Conservation (phyloP, 306 rosid genomes). For the Vigna angularis region DNA sequence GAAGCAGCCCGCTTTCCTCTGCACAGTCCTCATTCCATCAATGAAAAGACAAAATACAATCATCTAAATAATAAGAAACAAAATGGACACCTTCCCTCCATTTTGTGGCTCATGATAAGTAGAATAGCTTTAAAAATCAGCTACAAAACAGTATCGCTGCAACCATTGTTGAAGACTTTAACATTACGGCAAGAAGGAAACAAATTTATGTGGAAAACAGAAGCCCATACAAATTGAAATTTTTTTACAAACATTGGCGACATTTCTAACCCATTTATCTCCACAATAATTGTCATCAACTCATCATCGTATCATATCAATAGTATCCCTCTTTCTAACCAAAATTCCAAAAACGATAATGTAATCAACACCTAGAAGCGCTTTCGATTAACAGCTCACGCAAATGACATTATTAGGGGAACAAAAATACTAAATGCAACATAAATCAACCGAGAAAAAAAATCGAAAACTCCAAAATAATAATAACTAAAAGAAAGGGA, state of each 20-base stretch:
- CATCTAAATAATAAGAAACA: constrained; percentile 20
- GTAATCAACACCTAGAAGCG: not conserved
- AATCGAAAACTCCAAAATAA: not conserved
- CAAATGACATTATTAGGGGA: not conserved
- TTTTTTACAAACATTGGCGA: not conserved
- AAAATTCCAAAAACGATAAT: not conserved
- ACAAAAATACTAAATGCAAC: not conserved
- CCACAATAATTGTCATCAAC: not conserved
- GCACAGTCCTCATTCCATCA: not conserved
- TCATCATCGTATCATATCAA: not conserved
- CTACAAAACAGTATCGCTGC: not conserved
- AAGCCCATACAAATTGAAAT: constrained; percentile 12
- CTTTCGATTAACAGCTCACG: not conserved
- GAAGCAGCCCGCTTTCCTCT: not conserved
- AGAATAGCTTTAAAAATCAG: not conserved
- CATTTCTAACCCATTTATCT: constrained; percentile 1
- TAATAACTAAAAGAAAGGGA: not conserved
- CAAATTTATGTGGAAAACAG: not conserved
- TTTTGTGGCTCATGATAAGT: not conserved
- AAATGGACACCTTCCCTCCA: not conserved
- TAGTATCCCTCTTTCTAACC: not conserved
- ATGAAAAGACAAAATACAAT: not conserved
- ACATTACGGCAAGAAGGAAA: not conserved
- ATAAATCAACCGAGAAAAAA: constrained; percentile 10
- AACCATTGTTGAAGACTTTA: not conserved